Base-by-base conservation (phyloP, 495 filamentous ascomycete species). In the Collariella sp. region DNA sequence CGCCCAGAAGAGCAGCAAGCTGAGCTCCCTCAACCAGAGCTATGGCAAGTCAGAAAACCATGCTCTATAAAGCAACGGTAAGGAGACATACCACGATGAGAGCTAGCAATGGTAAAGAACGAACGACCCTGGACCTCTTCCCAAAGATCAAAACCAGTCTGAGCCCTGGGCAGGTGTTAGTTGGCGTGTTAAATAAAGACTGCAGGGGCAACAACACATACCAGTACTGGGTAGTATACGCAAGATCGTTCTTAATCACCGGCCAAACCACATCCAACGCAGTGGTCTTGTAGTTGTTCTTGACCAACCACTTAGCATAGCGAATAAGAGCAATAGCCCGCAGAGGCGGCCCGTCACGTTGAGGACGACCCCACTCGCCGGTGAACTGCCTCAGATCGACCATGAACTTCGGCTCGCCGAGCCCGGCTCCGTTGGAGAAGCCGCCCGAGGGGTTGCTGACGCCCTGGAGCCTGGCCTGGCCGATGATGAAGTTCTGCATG, bases 171-270 rank as follows among this genome's bases (percentile, higher is more conserved):
- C 16, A 0, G 6, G 5, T 19, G 44, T 34, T 4, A 34, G 44
- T 3, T 9, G 1, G 6, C 38, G 26, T 31, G 5, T 31, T 31
- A n/a, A n/a, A n/a, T n/a, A n/a, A n/a, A n/a, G n/a, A n/a, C n/a
- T n/a, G n/a, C n/a, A n/a, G n/a, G n/a, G 5, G 15, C 13, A 5
- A 19, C n/a, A 40, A 16, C 7, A 0, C 16, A 1, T 1, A 67
- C 85, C 86, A 89, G 70, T 88, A 83, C 57, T 86, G 77, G 5
- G 80, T 70, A 10, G 85, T 77, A 56, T 87, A 87, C 15, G 75
- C 71, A 19, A 88, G 74, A 56, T 87, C 85, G 55, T 85, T 85
- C 34, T 75, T 71, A 49, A 86, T 76, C 19, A 86, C 65, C 2
- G 84, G 80, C 79, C 83, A 84, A n/a, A 84, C 71, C 38, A 70